Conservation (phyloP, 305 asterid species). For the Solanum hybrid region DNA sequence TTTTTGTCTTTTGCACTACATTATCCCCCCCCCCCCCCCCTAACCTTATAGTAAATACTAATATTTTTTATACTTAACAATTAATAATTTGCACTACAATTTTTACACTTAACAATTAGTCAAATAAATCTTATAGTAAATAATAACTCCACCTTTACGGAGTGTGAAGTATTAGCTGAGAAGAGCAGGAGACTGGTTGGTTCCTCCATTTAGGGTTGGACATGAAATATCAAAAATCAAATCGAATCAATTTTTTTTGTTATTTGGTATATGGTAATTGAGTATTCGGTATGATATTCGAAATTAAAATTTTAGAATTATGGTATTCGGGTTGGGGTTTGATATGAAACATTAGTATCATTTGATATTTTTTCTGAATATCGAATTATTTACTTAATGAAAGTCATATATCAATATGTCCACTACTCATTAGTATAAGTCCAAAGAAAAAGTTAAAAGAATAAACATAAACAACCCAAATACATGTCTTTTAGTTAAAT, state of each 20-base stretch:
- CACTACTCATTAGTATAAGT: not conserved
- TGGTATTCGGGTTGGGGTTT: no score
- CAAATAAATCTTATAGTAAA: not conserved
- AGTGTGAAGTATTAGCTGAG: no score
- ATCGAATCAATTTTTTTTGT: no score
- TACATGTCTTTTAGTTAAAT: not conserved
- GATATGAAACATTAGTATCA: not conserved
- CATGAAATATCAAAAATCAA: not conserved
- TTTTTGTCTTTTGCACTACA: slow-evolving; percentile 10
- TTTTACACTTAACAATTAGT: not conserved
- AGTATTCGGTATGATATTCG: no score
- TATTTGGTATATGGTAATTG: no score
- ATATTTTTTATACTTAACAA: not conserved
- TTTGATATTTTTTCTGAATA: not conserved
- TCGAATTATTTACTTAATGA: not conserved
- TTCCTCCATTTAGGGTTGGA: not conserved
- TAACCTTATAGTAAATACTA: no score
- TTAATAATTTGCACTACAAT: not conserved
- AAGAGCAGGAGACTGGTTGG: not conserved
- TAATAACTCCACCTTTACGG: no score
- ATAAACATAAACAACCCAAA: not conserved
- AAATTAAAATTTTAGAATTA: no score
- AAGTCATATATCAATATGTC: not conserved
- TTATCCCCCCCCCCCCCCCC: not conserved
- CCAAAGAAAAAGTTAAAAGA: not conserved